phyloP scores from a whole-genome alignment of 345 rosid genomes.

The Murraya koenigii region DNA sequence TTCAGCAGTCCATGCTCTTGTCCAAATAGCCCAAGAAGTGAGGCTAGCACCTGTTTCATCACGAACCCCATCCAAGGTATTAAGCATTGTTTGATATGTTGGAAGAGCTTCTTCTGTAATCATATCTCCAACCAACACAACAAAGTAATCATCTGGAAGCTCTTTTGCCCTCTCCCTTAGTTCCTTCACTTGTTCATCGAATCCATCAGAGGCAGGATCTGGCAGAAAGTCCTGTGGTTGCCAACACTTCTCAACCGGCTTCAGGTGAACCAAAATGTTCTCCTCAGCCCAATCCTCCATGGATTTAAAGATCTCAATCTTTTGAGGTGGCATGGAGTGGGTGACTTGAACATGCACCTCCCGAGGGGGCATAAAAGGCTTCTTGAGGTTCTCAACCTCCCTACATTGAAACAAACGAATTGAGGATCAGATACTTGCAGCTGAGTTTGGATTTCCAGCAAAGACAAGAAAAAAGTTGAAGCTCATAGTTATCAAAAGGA shows the following conservation, averaged over 20 bases:
- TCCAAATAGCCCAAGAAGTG: conserved; percentile 72
- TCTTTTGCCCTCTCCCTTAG: conserved; percentile 76
- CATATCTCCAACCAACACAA: conserved; percentile 58
- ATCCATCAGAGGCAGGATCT: conserved; percentile 76
- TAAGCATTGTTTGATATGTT: conserved; percentile 52
- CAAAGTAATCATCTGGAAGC: conserved; percentile 82
- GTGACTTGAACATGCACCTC: conserved; percentile 85
- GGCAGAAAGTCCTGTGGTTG: conserved; percentile 94
- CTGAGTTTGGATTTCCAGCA: neutral
- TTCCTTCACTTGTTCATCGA: conserved; percentile 78
- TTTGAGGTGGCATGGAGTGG: conserved; percentile 88
- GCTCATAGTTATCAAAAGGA: neutral
- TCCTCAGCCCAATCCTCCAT: conserved; percentile 85
- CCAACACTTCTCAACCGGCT: conserved; percentile 93
- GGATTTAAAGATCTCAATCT: conserved; percentile 87
- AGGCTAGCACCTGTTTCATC: conserved; percentile 70
- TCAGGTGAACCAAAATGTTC: conserved; percentile 63
- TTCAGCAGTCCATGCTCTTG: conserved; percentile 76
- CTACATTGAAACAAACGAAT: conserved; percentile 36
- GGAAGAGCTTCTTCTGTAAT: conserved; percentile 63
- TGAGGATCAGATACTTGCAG: neutral
- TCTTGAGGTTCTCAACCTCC: conserved; percentile 66
- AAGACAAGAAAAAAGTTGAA: neutral
- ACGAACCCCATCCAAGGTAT: conserved; percentile 46
- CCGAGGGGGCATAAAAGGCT: conserved; percentile 72